Base-by-base conservation (phyloP, 148 eudicot species). In the Silene latifolia region DNA sequence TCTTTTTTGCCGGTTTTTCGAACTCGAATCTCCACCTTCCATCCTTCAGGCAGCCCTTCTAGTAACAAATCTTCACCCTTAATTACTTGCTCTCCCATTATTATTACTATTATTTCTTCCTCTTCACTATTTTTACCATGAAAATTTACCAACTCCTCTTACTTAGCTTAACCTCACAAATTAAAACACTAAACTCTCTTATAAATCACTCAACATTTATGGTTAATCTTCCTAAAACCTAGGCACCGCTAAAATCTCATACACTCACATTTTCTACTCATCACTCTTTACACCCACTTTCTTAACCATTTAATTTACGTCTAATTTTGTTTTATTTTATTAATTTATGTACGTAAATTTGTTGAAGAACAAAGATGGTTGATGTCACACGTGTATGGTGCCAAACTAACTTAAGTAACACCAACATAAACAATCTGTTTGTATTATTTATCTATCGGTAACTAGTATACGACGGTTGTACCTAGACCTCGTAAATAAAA, bases 11-110 rank as follows among this genome's bases (percentile, higher is more conserved):
- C 97, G 56, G 57, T 84, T 76, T 85, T 89, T 23, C 92, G 73
- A 21, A 80, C 83, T 71, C 84, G 85, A 46, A 87, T 84, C 67
- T 85, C 84, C 53, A 80, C 87, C 59, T 82, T 88, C 96, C 97
- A 90, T 18, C 91, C 97, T 25, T 70, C 81, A n/a, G 97, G 95
- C 42, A 90, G 81, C 86, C 91, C 96, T 39, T 71, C 82, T 13
- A 95, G 96, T 23, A 90, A 82, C 92, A 87, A 86, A 18, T 84
- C 87, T 59, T 83, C 85, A 17, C 61, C 80, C 62, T 74, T 83
- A 21, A 71, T 20, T 15, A 51, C 56, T 42, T 77, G 80, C 25
- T 81, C 74, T 77, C 73, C 84, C 86, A 85, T 86, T 74, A 66
- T 67, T 3, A 13, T 11, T 32, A 4, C 1, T 60, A 10, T 8